Base-by-base conservation (phyloP, 208 protist genomes). In the Leishmania braziliensis region DNA sequence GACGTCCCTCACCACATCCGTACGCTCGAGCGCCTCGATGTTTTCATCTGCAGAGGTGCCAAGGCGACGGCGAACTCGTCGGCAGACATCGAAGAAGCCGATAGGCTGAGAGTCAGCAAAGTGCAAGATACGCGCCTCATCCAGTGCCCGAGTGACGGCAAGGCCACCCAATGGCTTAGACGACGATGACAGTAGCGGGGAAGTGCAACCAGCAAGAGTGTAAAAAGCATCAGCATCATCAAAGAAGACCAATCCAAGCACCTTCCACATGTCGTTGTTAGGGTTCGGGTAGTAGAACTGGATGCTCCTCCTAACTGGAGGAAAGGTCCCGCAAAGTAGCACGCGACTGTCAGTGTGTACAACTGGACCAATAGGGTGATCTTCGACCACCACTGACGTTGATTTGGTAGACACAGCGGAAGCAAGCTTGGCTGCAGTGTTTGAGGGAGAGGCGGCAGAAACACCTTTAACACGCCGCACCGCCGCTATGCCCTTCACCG, bases 261-360 rank as follows among this genome's bases (percentile, higher is more conserved):
- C 65, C 14, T 56, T 39, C 83, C 85, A 89, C 85, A 89, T 89
- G 69, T 89, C 85, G 53, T 89, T 89, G 74, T 79, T 81, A 0
- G 81, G 9, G 63, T 89, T 89, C 6, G 85, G 85, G 73, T 89
- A 89, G 77, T 79, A 89, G 53, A 89, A 89, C 9, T 48, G 62
- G 46, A 89, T 86, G 54, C 63, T 73, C 65, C 74, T 85, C 48
- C 51, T 60, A 5, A 84, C 65, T 0, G 85, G 85, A 18, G 79
- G 79, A 46, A 89, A 89, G 51, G 70, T 86, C n/a, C 85, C 85
- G 39, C 81, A 89, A 6, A 89, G 14, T n/a, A 89, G 65, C 43
- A 89, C 79, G 9, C 79, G 77, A 12, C 78, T 86, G 43, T 56
- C 68, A 14, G 62, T 50, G 58, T 78, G 75, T 36, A 86, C 74